Percentiles rank a stretch among this genome's conserved stretches.
Conservation (phyloP, 2,329 filamentous ascomycete species). For the Colletotrichum sp. region DNA sequence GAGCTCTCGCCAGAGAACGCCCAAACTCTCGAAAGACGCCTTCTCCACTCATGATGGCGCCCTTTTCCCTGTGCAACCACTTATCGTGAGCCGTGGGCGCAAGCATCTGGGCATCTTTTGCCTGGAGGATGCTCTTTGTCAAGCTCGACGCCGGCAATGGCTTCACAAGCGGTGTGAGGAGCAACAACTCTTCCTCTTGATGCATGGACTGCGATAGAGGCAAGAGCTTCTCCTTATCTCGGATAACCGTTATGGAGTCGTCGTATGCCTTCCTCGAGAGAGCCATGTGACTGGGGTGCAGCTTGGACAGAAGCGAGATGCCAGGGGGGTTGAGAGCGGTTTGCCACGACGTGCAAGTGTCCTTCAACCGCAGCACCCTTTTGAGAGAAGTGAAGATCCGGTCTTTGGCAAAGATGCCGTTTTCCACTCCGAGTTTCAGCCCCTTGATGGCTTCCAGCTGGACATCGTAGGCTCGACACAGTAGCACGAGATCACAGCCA, state of each 20-base stretch:
- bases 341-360: slow-evolving; percentile 86
- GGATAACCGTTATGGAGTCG: slow-evolving; percentile 88
- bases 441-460: slow-evolving; percentile 93
- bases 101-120: slow-evolving; percentile 42
- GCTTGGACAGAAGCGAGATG: slow-evolving; percentile 74
- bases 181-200: slow-evolving; percentile 84
- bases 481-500: slow-evolving; percentile 88
- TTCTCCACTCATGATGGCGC: slow-evolving; percentile 86
- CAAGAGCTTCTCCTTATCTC: slow-evolving; percentile 84
- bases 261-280: slow-evolving; percentile 89
- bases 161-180: slow-evolving; percentile 89
- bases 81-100: slow-evolving; percentile 54
- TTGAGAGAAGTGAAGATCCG: slow-evolving; percentile 81
- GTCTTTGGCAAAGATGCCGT: slow-evolving; percentile 83
- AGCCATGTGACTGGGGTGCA: slow-evolving; percentile 82
- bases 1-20: slow-evolving; percentile 81
- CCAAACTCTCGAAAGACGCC: slow-evolving; percentile 91
- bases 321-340: slow-evolving; percentile 89
- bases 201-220: slow-evolving; percentile 84
- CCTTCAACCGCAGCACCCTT: slow-evolving; percentile 81
- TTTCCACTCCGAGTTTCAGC: slow-evolving; percentile 86
- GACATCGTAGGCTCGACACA: slow-evolving; percentile 86
- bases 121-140: slow-evolving; percentile 71
- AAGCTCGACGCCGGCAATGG: slow-evolving; percentile 89
- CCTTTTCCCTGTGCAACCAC: slow-evolving; percentile 63